These are phyloP conservation scores for Aspergillus spinulosporus DNA, from an alignment of 2,329 filamentous ascomycete species.

Conservation along the genomic window DNA sequence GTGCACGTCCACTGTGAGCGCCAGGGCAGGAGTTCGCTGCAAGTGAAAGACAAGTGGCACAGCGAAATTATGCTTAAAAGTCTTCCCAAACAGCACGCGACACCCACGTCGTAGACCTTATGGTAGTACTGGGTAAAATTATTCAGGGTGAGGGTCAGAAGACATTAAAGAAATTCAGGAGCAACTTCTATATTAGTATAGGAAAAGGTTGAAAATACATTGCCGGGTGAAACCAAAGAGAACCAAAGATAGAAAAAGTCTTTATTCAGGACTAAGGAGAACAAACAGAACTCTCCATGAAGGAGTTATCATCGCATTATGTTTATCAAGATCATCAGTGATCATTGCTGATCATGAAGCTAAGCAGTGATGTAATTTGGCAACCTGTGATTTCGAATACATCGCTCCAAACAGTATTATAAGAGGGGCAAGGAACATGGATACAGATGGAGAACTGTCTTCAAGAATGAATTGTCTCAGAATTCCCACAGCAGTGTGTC, in stretches of 20 bases:
- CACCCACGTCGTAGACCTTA: neutral
- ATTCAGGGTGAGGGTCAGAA: too few species aligned
- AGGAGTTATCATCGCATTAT: neutral
- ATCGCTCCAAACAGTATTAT: neutral
- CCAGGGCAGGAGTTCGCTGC: constrained; percentile 9
- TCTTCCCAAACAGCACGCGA: constrained; percentile 2
- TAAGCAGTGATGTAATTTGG: constrained; percentile 11
- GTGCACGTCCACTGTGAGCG: neutral
- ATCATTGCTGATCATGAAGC: neutral
- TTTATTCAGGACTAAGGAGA: too few species aligned
- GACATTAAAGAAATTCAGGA: neutral
- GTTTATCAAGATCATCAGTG: constrained; percentile 9
- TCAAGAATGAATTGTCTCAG: neutral
- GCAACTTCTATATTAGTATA: neutral
- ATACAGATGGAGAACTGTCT: neutral
- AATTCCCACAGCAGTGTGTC: neutral
- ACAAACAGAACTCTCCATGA: neutral
- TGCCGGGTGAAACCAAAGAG: neutral
- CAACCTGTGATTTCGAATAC: neutral
- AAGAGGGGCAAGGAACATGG: neutral
- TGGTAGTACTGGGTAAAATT: neutral
- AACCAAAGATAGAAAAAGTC: neutral
- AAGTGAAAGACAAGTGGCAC: constrained; percentile 1
- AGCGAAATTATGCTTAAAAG: constrained; percentile 6
- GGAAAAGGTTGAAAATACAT: neutral